Evolutionary conservation across 352 stramenopile genomes (phyloP), one percentile per base, ranked within the genome.

Genomic region (Phytopythium kandeliae): DNA sequence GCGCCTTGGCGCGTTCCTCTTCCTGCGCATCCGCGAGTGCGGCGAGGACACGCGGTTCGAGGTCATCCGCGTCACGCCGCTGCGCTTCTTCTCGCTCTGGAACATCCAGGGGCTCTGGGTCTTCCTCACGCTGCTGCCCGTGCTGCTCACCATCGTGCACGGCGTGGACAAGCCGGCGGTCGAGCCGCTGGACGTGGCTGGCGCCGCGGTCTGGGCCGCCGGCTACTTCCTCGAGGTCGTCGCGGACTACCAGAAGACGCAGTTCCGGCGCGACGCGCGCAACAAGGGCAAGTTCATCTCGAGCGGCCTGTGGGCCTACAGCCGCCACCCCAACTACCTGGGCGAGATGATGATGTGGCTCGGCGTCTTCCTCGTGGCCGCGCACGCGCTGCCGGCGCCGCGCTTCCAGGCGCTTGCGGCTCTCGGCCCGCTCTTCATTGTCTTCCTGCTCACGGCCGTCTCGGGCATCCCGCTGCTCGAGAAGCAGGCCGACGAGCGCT

Each of bases 321-420:
- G 74, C 50, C 84, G 92, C 35, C 92, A 98, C 77, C 92, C 91
- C 0, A 97, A 97, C 57, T 97, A 97, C 61, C 85, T 82, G 26
- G 89, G 89, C 6, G 92, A 98, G 70, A 92, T 97, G 47, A 62
- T 86, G 43, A 91, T 97, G 69, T 97, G 89, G 89, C 31, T 82
- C 34, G 77, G 74, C 13, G 65, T 87, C 30, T 90, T 85, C 31
- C 49, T 74, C 8, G 50, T 85, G 25, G 60, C 55, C 1, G 74
- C 71, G 3, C 74, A 78, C 51, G 69, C 61, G 11, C 59, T 92
- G 19, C 67, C 62, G 16, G 74, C 35, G 31, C 22, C 48, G 13
- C 46, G 66, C 19, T 51, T 75, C 19, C 58, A 80, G 42, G 38
- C 21, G 26, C 64, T 71, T 16, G 82, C 74, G 15, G 68, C 73